Percentiles rank a stretch among this genome's conserved stretches.
phyloP scores from a whole-genome alignment of 2,329 filamentous ascomycete species.

The Parafenestella ontariensis region DNA sequence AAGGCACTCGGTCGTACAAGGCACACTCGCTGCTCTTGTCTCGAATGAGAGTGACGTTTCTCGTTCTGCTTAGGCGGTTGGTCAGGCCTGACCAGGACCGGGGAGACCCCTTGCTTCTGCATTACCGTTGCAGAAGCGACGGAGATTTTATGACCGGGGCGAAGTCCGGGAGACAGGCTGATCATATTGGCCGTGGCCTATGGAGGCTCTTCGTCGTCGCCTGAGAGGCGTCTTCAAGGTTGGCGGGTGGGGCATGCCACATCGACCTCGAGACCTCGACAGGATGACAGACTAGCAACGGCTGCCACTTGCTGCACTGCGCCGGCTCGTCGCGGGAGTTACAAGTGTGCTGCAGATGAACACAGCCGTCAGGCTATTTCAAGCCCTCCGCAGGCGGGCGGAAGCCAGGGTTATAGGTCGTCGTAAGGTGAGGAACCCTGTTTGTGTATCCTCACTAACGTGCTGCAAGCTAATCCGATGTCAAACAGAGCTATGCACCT shows the following conservation, averaged over 20 bases:
- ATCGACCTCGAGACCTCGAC: slow-evolving; percentile 22
- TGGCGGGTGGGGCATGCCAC: slow-evolving; percentile 17
- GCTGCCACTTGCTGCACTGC: slow-evolving; percentile 29
- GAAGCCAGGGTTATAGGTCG: slow-evolving; percentile 20
- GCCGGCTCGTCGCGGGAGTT: slow-evolving; percentile 31
- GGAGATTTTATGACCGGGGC: slow-evolving; percentile 4
- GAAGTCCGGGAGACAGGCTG: slow-evolving; percentile 2
- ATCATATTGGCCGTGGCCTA: slow-evolving; percentile 20
- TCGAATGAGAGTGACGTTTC: slow-evolving; percentile 24
- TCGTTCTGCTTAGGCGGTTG: slow-evolving; percentile 15
- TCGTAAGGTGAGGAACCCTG: slow-evolving; percentile 33
- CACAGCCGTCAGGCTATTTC: slow-evolving; percentile 25
- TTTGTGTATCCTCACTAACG: slow-evolving; percentile 42
- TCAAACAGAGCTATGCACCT: slow-evolving; percentile 37
- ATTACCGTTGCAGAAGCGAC: slow-evolving; percentile 24
- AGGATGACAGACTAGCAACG: slow-evolving; percentile 22
- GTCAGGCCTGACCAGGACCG: slow-evolving; percentile 14
- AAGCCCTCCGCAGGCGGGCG: slow-evolving; percentile 23
- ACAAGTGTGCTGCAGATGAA: slow-evolving; percentile 33
- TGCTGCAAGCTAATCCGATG: slow-evolving; percentile 39
- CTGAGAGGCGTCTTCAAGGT: slow-evolving; percentile 20
- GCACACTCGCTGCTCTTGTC: slow-evolving; percentile 21
- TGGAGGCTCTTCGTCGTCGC: slow-evolving; percentile 21
- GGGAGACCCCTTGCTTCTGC: slow-evolving; percentile 34
- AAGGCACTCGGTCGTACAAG: slow-evolving; percentile 2